phyloP scores from a whole-genome alignment of 2,329 filamentous ascomycete genomes.

The Akanthomyces lecanii region DNA sequence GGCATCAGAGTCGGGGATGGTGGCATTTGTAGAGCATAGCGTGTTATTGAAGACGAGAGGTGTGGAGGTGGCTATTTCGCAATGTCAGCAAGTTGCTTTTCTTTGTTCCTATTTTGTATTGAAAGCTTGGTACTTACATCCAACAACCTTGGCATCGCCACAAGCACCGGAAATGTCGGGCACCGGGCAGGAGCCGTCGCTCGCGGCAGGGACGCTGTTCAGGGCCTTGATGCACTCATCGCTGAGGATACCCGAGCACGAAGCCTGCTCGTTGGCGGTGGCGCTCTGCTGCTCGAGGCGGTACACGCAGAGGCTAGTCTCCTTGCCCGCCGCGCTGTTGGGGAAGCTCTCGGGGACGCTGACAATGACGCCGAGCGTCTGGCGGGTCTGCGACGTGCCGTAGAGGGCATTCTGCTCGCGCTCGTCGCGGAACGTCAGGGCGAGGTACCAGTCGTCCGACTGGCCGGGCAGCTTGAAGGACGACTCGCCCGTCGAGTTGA shows the following conservation, averaged over 20 bases:
- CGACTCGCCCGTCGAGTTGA: conserved; percentile 16
- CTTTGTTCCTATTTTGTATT: neutral
- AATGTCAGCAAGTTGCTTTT: neutral
- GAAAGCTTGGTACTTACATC: conserved; percentile 1
- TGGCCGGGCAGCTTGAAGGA: neutral
- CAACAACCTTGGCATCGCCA: neutral
- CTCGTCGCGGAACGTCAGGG: conserved; percentile 13
- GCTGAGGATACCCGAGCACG: conserved; percentile 11
- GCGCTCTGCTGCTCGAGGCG: conserved; percentile 9
- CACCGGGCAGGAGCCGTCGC: conserved; percentile 3
- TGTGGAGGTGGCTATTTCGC: neutral
- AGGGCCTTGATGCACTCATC: conserved; percentile 11
- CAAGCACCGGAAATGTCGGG: conserved; percentile 6
- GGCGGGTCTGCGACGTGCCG: neutral
- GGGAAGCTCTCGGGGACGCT: conserved; percentile 13
- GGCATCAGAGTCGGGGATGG: neutral
- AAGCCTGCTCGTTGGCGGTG: conserved; percentile 1
- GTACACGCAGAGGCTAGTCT: conserved; percentile 12
- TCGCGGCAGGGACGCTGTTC: neutral
- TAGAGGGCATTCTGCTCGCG: neutral
- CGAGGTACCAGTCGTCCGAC: conserved; percentile 8
- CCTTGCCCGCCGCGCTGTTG: neutral
- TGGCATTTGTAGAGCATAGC: conserved; percentile 12
- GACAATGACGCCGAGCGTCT: conserved; percentile 12
- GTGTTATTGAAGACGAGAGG: conserved; percentile 10